These are phyloP conservation scores for Centrapalus pauciflorus DNA, from an alignment of 129 eudicot genomes.

Conservation along the genomic window DNA sequence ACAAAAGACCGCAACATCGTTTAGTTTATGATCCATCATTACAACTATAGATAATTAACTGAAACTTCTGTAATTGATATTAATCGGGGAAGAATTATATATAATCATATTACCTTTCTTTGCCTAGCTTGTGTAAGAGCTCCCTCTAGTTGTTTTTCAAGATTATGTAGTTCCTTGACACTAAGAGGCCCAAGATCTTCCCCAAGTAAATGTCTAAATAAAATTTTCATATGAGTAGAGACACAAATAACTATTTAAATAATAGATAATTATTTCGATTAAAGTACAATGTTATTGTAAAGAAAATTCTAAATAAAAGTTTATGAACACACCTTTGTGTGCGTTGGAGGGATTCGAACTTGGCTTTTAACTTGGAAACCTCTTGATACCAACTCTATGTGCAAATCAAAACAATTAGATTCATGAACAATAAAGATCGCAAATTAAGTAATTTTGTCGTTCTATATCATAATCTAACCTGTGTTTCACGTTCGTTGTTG, in stretches of 20 bases:
- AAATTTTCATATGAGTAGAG: neutral
- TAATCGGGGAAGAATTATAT: neutral
- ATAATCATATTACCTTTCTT: conserved; percentile 54
- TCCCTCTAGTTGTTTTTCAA: conserved; percentile 92
- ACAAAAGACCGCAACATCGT: neutral
- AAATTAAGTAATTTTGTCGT: neutral
- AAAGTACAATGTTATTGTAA: neutral
- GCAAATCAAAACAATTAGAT: neutral
- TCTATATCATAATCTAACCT: conserved; percentile 36
- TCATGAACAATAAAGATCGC: neutral
- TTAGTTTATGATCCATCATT: neutral
- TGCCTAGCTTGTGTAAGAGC: conserved; percentile 90
- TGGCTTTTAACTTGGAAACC: conserved; percentile 73
- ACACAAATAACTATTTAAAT: neutral
- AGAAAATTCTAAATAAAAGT: neutral
- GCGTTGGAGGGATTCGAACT: conserved; percentile 78
- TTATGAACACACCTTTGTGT: conserved; percentile 63
- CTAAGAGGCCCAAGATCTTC: conserved; percentile 93
- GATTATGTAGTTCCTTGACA: conserved; percentile 82
- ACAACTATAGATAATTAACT: neutral
- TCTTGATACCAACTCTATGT: conserved; percentile 85
- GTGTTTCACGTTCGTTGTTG: conserved; percentile 60
- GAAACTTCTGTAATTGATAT: neutral
- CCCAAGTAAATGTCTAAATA: conserved; percentile 84
- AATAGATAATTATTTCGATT: neutral